A percentile compares a stretch with the other conserved stretches of the same genome.
These are phyloP conservation scores for Monilinia fructicola DNA, from an alignment of 2,329 filamentous ascomycete genomes.

Conservation along the genomic window DNA sequence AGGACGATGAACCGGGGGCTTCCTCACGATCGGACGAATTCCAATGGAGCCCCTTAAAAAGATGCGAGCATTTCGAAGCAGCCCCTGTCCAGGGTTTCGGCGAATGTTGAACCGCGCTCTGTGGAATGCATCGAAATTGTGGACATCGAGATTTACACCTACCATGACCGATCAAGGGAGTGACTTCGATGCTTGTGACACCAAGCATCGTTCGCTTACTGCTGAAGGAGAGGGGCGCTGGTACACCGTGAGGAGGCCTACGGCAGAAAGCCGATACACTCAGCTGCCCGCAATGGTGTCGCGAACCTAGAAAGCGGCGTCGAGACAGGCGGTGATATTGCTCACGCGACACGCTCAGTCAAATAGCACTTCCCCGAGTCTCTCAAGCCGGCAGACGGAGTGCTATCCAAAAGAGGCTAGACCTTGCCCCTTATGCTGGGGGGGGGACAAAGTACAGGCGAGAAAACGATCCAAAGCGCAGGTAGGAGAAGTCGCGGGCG, in stretches of 20 bases:
- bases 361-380: neutral
- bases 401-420: neutral
- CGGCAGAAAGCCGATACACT: neutral
- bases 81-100: neutral
- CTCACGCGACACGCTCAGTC: neutral
- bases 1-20: too few relatives aligned
- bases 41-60: neutral
- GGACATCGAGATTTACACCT: neutral
- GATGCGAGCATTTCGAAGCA: neutral
- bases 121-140: neutral
- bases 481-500: neutral
- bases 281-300: too few relatives aligned
- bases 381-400: neutral
- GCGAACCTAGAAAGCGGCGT: neutral
- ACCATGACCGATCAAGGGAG: neutral
- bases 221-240: neutral
- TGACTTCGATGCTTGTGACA: neutral
- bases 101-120: neutral
- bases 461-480: neutral
- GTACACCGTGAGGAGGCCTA: neutral
- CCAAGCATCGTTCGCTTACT: neutral
- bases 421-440: neutral
- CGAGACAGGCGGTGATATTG: neutral
- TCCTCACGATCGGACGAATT: too few relatives aligned
- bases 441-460: too few relatives aligned